These are phyloP conservation scores for Monosporascus sp. DNA, from an alignment of 2,329 filamentous ascomycete genomes.

Conservation along the genomic window DNA sequence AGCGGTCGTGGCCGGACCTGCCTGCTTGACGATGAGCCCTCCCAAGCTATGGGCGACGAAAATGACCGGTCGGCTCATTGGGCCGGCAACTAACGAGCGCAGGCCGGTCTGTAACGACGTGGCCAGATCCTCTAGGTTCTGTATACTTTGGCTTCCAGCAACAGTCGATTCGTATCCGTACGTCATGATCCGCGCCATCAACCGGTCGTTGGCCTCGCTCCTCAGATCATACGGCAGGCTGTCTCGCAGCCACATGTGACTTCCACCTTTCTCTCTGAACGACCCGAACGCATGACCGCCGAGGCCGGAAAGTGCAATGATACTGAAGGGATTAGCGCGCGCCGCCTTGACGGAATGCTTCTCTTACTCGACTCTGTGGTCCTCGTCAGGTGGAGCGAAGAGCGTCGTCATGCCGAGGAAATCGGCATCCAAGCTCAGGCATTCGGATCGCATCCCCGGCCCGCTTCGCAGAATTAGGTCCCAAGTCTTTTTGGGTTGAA, in stretches of 20 bases:
- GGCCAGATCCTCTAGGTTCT: background rate
- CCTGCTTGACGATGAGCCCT: conserved; percentile 24
- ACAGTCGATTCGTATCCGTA: conserved; percentile 36
- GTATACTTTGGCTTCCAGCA: conserved; percentile 1
- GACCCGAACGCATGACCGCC: conserved; percentile 26
- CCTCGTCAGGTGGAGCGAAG: too few relatives aligned
- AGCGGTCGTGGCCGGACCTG: too few relatives aligned
- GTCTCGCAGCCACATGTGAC: conserved; percentile 27
- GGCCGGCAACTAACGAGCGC: conserved; percentile 22
- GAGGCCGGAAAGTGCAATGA: conserved; percentile 10
- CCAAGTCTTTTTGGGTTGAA: background rate
- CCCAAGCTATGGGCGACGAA: conserved; percentile 35
- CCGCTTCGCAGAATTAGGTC: too few relatives aligned
- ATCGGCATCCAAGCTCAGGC: too few relatives aligned
- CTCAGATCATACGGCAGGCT: conserved; percentile 16
- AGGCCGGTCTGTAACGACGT: background rate
- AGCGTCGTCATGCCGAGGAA: too few relatives aligned
- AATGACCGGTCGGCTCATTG: conserved; percentile 24
- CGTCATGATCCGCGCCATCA: conserved; percentile 20
- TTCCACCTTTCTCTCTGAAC: conserved; percentile 20
- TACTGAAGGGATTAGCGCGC: background rate
- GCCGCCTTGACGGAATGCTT: background rate
- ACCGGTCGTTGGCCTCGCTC: background rate
- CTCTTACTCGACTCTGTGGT: background rate
- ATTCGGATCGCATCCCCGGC: too few relatives aligned